These are phyloP conservation scores for Boletellus deceptivus DNA, from an alignment of 1,284 basidiomycete species.

Conservation along the genomic window DNA sequence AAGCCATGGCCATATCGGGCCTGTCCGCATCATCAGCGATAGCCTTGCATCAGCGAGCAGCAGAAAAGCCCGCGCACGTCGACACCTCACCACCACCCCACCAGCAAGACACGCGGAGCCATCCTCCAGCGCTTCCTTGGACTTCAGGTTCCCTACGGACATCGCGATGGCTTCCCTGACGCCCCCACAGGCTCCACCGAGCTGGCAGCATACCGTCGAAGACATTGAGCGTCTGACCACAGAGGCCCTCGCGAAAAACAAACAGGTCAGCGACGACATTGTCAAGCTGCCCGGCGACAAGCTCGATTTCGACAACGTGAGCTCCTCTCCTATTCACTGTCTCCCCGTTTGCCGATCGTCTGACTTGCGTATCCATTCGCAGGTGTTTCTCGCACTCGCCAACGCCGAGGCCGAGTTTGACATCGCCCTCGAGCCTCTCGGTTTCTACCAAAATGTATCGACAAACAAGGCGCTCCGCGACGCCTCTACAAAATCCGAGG, in stretches of 20 bases:
- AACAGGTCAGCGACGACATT: conserved; percentile 57
- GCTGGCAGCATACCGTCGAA: conserved; percentile 68
- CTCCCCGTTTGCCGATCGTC: not conserved
- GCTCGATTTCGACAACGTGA: conserved; percentile 58
- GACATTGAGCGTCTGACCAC: conserved; percentile 59
- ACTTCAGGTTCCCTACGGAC: conserved; percentile 16
- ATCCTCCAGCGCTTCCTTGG: not conserved
- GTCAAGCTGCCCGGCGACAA: conserved; percentile 57
- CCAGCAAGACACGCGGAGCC: conserved; percentile 6
- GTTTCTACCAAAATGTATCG: conserved; percentile 80
- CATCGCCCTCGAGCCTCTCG: conserved; percentile 52
- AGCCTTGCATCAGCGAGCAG: not conserved
- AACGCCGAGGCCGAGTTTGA: conserved; percentile 55
- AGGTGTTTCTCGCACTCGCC: conserved; percentile 66
- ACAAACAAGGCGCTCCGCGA: conserved; percentile 68
- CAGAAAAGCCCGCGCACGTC: not conserved
- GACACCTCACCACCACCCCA: conserved; percentile 16
- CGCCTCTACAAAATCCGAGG: conserved; percentile 69
- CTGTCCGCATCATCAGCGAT: not conserved
- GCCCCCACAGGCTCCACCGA: conserved; percentile 66
- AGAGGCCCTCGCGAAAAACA: conserved; percentile 56
- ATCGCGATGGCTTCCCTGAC: conserved; percentile 40
- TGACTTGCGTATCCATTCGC: not conserved
- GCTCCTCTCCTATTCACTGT: conserved; percentile 17
- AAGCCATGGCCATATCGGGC: conserved; percentile 26